Evolutionary conservation across 2,329 filamentous ascomycete genomes (phyloP).

Genomic region (Pezicula neosporulosa): DNA sequence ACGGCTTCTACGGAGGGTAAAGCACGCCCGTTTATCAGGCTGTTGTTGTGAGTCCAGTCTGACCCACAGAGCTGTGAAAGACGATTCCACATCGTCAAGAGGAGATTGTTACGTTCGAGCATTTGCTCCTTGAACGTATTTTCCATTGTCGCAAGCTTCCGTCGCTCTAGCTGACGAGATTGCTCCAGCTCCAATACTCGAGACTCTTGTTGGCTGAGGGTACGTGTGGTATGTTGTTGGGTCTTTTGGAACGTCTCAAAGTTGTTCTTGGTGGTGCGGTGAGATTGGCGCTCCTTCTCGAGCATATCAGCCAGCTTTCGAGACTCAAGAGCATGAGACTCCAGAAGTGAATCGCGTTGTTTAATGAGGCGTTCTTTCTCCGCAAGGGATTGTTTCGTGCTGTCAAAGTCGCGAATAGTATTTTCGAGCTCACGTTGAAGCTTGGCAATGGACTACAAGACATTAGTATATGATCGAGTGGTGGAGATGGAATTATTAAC

Average conservation of each 20-base stretch:
- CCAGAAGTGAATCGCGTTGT: slow-evolving; percentile 82
- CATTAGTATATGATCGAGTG: slow-evolving; percentile 12
- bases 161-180: slow-evolving; percentile 73
- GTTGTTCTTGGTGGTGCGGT: slow-evolving; percentile 81
- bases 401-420: slow-evolving; percentile 78
- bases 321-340: slow-evolving; percentile 83
- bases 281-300: slow-evolving; percentile 82
- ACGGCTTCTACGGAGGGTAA: slow-evolving; percentile 84
- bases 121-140: slow-evolving; percentile 82
- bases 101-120: slow-evolving; percentile 80
- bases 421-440: slow-evolving; percentile 85
- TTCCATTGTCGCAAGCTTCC: slow-evolving; percentile 70
- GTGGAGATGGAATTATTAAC: slow-evolving; percentile 37
- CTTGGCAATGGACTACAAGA: slow-evolving; percentile 69
- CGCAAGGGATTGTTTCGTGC: slow-evolving; percentile 70
- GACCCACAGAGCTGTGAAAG: slow-evolving; percentile 81
- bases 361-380: slow-evolving; percentile 91
- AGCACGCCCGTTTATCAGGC: slow-evolving; percentile 80
- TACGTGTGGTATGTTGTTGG: slow-evolving; percentile 81
- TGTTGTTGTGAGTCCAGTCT: slow-evolving; percentile 89
- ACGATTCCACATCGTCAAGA: slow-evolving; percentile 87
- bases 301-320: slow-evolving; percentile 82
- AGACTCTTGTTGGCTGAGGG: slow-evolving; percentile 79
- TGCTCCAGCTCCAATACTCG: slow-evolving; percentile 84
- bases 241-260: slow-evolving; percentile 88